phyloP scores from a whole-genome alignment of 1,139 yeast genomes.

The Suhomyces anneliseae region DNA sequence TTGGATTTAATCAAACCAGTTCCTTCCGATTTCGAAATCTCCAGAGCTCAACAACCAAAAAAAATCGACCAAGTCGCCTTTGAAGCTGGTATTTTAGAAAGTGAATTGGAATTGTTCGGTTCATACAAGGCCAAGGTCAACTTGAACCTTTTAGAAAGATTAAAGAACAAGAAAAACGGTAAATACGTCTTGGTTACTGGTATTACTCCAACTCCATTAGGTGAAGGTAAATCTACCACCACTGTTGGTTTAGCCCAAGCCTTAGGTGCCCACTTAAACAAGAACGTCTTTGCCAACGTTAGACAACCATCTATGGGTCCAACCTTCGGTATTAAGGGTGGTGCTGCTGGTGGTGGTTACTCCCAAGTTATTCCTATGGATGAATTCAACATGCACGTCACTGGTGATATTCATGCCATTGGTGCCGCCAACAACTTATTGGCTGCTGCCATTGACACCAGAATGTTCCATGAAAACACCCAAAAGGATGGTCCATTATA shows the following conservation, averaged over 20 bases:
- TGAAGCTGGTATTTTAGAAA: constrained; percentile 61
- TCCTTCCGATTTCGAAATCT: constrained; percentile 75
- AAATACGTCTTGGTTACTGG: constrained; percentile 75
- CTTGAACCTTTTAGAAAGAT: constrained; percentile 70
- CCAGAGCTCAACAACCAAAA: constrained; percentile 72
- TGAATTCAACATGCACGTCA: constrained; percentile 80
- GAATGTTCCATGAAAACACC: constrained; percentile 78
- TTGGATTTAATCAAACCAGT: constrained; percentile 56
- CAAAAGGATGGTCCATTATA: constrained; percentile 62
- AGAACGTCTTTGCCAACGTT: constrained; percentile 73
- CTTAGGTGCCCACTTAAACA: constrained; percentile 69
- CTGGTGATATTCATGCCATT: constrained; percentile 84
- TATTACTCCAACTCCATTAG: constrained; percentile 80
- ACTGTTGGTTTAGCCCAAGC: constrained; percentile 82
- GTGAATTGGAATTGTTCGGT: constrained; percentile 71
- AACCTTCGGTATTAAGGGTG: constrained; percentile 84
- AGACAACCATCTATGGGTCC: constrained; percentile 91
- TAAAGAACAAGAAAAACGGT: constrained; percentile 59
- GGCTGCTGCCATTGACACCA: constrained; percentile 82
- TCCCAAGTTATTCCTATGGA: constrained; percentile 88
- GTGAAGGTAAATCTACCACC: constrained; percentile 82
- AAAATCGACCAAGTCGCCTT: constrained; percentile 60
- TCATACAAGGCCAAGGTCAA: constrained; percentile 75
- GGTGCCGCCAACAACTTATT: constrained; percentile 76
- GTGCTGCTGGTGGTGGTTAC: constrained; percentile 89